Base-by-base conservation (phyloP, 2,329 filamentous ascomycete genomes). In the Exophiala aquamarina region DNA sequence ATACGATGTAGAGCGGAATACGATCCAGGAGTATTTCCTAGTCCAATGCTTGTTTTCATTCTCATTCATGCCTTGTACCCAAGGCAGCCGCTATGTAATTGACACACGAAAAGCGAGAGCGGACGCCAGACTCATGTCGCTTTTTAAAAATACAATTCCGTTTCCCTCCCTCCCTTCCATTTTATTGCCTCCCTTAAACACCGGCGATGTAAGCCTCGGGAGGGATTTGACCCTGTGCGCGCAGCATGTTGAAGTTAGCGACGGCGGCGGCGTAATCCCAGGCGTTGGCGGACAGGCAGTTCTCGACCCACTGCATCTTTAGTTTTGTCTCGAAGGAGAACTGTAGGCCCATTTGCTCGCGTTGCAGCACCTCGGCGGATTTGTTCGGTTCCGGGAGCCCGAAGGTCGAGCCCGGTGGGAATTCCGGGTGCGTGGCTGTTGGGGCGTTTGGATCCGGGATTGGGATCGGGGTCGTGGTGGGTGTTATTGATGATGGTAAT, bases 201-300 rank as follows among this genome's bases (percentile, higher is more conserved):
- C 45, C 49, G 11, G 19, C 38, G 35, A 55, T 37, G 34, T 47
- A 59, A 9, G 52, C 52, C 28, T 59, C 57, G 15, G 45, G 37
- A 15, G 57, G 55, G 10, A 59, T 50, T n/a, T 47, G 50, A 4
- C 50, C 46, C 14, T 47, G 28, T 6, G 39, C 87, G 75, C 84
- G 89, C 47, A 87, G 83, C 56, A 84, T 79, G 53, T 84, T 79
- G 63, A 95, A 96, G 23, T 87, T 81, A 44, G 77, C 72, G 57
- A 91, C 70, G 2, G 91, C 92, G 56, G 80, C 78, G 29, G 87
- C 79, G 39, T 91, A 81, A 63, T 94, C 81, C 89, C 90, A 97
- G 29, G 77, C 79, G 47, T 85, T 88, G 49, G 90, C 83, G 2
- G 81, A 77, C 13, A 97, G 75, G 60, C 92, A 96, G 74, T 94